phyloP scores from a whole-genome alignment of 2,329 filamentous ascomycete genomes.

The Pseudophaeomoniella oleicola region DNA sequence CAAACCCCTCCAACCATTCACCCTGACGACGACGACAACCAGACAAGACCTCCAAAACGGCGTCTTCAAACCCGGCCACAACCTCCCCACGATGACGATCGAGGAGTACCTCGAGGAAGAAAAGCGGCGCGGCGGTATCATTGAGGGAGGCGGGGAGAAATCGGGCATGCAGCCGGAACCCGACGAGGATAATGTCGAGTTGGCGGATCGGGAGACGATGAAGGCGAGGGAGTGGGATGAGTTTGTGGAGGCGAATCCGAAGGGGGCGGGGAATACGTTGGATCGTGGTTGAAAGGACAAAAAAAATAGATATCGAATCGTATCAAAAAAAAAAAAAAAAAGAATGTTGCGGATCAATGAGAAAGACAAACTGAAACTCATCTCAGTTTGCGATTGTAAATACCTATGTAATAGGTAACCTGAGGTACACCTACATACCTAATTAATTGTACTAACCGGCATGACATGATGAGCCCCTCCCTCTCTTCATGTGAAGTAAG shows the following conservation, averaged over 20 bases:
- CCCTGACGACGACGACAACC: conserved; percentile 61
- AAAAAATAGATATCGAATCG: no score
- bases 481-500: no score
- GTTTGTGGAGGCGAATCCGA: conserved; percentile 77
- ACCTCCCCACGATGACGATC: conserved; percentile 91
- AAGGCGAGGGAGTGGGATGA: conserved; percentile 95
- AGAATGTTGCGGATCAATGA: no score
- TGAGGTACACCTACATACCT: no score
- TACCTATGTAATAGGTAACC: no score
- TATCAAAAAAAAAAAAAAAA: no score
- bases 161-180: conserved; percentile 53
- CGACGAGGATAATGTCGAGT: conserved; percentile 84
- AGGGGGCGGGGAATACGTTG: conserved; percentile 37
- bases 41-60: conserved; percentile 55
- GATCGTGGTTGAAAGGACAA: conserved; percentile 25
- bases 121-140: conserved; percentile 66
- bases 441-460: no score
- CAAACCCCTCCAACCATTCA: conserved; percentile 83
- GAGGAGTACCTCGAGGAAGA: conserved; percentile 97
- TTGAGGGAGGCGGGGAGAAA: conserved; percentile 75
- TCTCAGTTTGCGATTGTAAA: no score
- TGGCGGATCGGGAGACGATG: conserved; percentile 75
- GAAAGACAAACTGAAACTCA: no score
- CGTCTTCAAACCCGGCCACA: conserved; percentile 85
- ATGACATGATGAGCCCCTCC: no score